phyloP scores from a whole-genome alignment of 768 basidiomycete genomes.

The Crucibulum laeve region DNA sequence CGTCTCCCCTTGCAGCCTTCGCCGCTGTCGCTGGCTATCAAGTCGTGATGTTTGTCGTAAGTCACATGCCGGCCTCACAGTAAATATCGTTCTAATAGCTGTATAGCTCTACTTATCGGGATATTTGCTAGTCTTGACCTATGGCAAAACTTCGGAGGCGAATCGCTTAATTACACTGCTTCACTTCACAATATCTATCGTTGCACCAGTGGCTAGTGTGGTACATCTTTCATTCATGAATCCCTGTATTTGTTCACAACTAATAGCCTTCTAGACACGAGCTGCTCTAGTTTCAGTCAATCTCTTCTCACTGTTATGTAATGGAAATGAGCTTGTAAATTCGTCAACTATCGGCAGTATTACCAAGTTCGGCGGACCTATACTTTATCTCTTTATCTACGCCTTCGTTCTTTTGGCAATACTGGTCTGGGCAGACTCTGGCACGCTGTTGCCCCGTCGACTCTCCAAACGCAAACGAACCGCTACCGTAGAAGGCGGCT shows the following conservation, averaged over 20 bases:
- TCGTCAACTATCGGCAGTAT: slow-evolving; percentile 47
- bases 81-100: slow-evolving; percentile 1
- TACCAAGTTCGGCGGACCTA: slow-evolving; percentile 67
- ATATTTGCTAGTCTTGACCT: slow-evolving; percentile 72
- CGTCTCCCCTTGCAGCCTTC: slow-evolving; percentile 70
- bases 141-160: slow-evolving; percentile 57
- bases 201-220: slow-evolving; percentile 65
- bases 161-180: slow-evolving; percentile 52
- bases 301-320: slow-evolving; percentile 69
- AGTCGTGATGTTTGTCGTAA: slow-evolving; percentile 64
- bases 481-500: slow-evolving; percentile 5
- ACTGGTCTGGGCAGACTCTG: slow-evolving; percentile 72
- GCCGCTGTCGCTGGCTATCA: slow-evolving; percentile 72
- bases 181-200: slow-evolving; percentile 65
- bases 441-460: slow-evolving; percentile 44
- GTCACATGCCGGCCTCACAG: slow-evolving; percentile 17
- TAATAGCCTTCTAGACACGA: slow-evolving; percentile 40
- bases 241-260: neutral
- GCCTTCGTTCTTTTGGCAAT: slow-evolving; percentile 53
- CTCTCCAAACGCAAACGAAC: slow-evolving; percentile 16
- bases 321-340: slow-evolving; percentile 44
- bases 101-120: slow-evolving; percentile 57
- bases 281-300: slow-evolving; percentile 75
- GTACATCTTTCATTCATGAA: slow-evolving; percentile 37
- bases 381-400: slow-evolving; percentile 65